These are phyloP conservation scores for Populus davidiana DNA, from an alignment of 345 rosid genomes.

Conservation along the genomic window DNA sequence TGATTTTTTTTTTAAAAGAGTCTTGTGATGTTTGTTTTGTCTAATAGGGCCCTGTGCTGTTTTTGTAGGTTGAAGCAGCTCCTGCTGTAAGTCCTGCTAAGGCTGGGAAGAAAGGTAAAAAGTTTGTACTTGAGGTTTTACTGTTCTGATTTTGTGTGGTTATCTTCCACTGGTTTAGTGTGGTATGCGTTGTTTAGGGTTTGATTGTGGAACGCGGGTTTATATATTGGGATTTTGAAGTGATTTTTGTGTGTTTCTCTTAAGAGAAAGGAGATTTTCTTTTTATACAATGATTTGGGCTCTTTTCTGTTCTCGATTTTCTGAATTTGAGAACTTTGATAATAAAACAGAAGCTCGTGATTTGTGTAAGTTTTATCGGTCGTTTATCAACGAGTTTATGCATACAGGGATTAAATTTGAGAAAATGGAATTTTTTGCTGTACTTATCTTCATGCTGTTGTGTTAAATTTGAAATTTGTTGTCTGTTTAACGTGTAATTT, in stretches of 20 bases:
- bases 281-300: not conserved
- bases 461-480: not conserved
- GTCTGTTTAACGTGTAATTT: not conserved
- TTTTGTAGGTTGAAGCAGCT: conserved; percentile 16
- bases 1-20: not conserved
- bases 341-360: no score
- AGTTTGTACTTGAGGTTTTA: no score
- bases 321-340: no score
- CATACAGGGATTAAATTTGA: not conserved
- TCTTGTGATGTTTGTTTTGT: not conserved
- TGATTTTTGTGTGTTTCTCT: not conserved
- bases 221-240: not conserved
- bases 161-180: not conserved
- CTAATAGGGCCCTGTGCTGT: not conserved
- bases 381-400: not conserved
- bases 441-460: not conserved
- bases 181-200: not conserved
- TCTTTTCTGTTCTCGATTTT: not conserved
- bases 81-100: conserved; percentile 14
- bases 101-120: conserved; percentile 17
- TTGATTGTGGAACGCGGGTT: not conserved
- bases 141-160: not conserved
- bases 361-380: no score
- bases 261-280: not conserved
- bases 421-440: not conserved